These are phyloP conservation scores for Cyberlindnera mycetangii DNA, from an alignment of 805 yeast species.

Conservation along the genomic window DNA sequence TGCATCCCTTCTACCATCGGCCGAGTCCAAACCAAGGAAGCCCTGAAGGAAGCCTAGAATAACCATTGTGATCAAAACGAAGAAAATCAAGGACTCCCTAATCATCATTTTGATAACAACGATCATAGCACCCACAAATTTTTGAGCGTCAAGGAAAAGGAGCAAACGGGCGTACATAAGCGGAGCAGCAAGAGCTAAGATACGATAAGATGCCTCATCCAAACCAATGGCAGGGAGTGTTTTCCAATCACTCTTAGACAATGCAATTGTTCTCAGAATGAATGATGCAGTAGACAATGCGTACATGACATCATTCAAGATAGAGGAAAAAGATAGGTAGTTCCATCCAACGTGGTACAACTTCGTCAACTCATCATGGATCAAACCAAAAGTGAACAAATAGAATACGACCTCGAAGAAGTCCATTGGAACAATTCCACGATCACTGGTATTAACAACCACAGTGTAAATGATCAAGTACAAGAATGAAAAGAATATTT, in stretches of 20 bases:
- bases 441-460: slow-evolving; percentile 55
- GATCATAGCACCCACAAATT: slow-evolving; percentile 85
- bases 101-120: slow-evolving; percentile 83
- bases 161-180: slow-evolving; percentile 81
- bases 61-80: slow-evolving; percentile 66
- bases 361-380: slow-evolving; percentile 66
- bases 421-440: slow-evolving; percentile 35
- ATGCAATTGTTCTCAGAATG: slow-evolving; percentile 45
- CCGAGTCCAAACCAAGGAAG: slow-evolving; percentile 79
- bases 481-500: slow-evolving; percentile 61
- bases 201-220: slow-evolving; percentile 62
- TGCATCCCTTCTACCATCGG: slow-evolving; percentile 80
- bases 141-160: slow-evolving; percentile 72
- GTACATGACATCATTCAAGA: slow-evolving; percentile 71
- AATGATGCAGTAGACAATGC: slow-evolving; percentile 50
- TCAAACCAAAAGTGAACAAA: slow-evolving; percentile 61
- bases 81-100: slow-evolving; percentile 82
- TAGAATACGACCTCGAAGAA: slow-evolving; percentile 55
- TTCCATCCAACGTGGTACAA: slow-evolving; percentile 72
- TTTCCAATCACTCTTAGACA: slow-evolving; percentile 27
- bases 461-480: slow-evolving; percentile 61
- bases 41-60: slow-evolving; percentile 84
- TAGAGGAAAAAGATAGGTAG: slow-evolving; percentile 76
- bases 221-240: slow-evolving; percentile 29
- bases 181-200: slow-evolving; percentile 80